These are phyloP conservation scores for Ambispora gerdemannii DNA, from an alignment of 192 early-diverging fungal species.

Conservation along the genomic window DNA sequence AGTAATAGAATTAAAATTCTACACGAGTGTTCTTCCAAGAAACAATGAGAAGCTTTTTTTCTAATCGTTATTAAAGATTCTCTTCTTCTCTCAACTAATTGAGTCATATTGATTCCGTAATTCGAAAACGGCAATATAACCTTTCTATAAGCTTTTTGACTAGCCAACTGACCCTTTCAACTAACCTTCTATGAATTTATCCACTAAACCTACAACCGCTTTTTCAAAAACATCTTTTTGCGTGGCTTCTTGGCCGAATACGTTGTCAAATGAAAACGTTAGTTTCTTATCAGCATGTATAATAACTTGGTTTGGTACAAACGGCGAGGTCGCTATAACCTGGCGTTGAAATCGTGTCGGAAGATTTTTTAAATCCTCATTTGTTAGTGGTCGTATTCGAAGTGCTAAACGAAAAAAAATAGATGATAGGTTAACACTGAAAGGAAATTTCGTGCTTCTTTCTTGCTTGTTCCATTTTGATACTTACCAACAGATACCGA, in stretches of 20 bases:
- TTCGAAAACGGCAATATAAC: constrained; percentile 4
- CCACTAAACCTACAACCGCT: constrained; percentile 43
- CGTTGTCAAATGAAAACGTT: constrained; percentile 63
- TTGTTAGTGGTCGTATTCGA: constrained; percentile 19
- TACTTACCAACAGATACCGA: too few species aligned
- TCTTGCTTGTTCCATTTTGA: too few species aligned
- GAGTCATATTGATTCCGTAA: neutral
- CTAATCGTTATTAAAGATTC: neutral
- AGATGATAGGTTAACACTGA: too few species aligned
- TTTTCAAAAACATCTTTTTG: constrained; percentile 61
- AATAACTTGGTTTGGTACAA: constrained; percentile 23
- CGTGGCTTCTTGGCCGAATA: constrained; percentile 56
- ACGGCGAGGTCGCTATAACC: neutral
- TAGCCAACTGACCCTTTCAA: too few species aligned
- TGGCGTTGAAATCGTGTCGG: constrained; percentile 20
- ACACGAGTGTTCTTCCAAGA: too few species aligned
- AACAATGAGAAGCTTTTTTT: constrained; percentile 6
- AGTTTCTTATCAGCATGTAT: constrained; percentile 7
- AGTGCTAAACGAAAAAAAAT: too few species aligned
- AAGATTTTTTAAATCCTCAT: constrained; percentile 1
- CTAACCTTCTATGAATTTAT: constrained; percentile 52
- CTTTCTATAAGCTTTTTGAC: constrained; percentile 7
- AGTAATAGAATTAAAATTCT: too few species aligned
- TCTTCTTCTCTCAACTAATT: constrained; percentile 1
- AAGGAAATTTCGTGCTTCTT: too few species aligned